Evolutionary conservation across 176 grass and related monocot species (phyloP).

Genomic region (Oryza officinalis): DNA sequence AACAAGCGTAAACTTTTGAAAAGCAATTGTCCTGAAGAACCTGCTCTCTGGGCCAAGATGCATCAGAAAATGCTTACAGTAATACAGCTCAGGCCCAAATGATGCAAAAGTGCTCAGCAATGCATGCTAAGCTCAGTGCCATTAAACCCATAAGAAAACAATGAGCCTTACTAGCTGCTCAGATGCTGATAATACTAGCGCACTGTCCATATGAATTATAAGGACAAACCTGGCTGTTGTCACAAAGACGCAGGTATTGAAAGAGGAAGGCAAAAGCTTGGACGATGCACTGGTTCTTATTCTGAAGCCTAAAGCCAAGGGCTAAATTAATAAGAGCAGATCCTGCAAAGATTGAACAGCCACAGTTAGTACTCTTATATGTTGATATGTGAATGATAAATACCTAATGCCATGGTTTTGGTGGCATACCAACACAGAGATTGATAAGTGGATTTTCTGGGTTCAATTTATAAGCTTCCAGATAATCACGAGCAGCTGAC

Average conservation of each 20-base stretch:
- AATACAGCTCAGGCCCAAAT: background rate
- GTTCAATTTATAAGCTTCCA: constrained; percentile 88
- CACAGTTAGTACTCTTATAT: constrained; percentile 1
- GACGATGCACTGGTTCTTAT: constrained; percentile 87
- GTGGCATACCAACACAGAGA: constrained; percentile 76
- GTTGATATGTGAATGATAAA: background rate
- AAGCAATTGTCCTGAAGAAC: too few species aligned
- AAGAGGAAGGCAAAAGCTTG: constrained; percentile 92
- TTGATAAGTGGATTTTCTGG: constrained; percentile 84
- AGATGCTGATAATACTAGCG: background rate
- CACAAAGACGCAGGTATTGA: constrained; percentile 64
- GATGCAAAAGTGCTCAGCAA: background rate
- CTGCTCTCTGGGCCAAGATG: background rate
- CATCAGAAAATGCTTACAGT: too few species aligned
- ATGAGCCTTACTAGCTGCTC: background rate
- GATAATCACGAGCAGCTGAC: constrained; percentile 78
- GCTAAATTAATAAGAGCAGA: constrained; percentile 83
- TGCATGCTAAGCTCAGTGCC: background rate
- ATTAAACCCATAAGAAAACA: background rate
- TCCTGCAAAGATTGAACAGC: constrained; percentile 52
- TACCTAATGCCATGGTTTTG: background rate
- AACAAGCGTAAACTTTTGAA: too few species aligned
- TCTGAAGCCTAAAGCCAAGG: constrained; percentile 91
- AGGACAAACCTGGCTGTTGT: constrained; percentile 63
- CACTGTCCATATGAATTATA: background rate